Percentiles rank a stretch among this genome's conserved stretches.
Conservation (phyloP, 208 protist genomes). For the Balamuthia mandrillaris region DNA sequence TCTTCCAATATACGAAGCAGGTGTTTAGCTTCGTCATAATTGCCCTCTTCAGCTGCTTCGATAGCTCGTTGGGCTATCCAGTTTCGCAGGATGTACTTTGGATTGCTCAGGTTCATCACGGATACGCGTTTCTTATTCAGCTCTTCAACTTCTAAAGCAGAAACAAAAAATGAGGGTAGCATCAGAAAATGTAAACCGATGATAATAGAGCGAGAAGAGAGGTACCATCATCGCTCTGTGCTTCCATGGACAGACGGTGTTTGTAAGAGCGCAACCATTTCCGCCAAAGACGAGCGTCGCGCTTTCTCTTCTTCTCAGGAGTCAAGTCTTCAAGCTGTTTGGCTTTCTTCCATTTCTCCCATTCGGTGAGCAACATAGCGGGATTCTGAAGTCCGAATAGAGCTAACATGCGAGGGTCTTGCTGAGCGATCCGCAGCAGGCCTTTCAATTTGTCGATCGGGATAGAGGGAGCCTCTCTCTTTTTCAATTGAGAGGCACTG, state of each 20-base stretch:
- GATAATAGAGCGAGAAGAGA: no score
- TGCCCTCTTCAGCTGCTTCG: slow-evolving; percentile 9
- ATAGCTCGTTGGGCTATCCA: slow-evolving; percentile 35
- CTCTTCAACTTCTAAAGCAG: not conserved
- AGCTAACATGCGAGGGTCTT: slow-evolving; percentile 9
- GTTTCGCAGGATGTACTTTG: slow-evolving; percentile 37
- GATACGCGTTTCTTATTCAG: not conserved
- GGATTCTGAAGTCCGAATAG: slow-evolving; percentile 12
- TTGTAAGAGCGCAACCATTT: slow-evolving; percentile 2
- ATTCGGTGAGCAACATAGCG: not conserved
- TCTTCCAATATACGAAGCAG: no score
- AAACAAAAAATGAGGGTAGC: not conserved
- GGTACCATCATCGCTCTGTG: no score
- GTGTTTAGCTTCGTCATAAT: not conserved
- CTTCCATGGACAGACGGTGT: no score
- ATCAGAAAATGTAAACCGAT: no score
- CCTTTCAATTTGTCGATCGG: not conserved
- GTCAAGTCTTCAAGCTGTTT: not conserved
- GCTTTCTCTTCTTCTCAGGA: not conserved
- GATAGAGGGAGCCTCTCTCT: not conserved
- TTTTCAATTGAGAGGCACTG: not conserved
- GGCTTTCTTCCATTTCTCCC: slow-evolving; percentile 21
- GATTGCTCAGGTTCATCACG: slow-evolving; percentile 24
- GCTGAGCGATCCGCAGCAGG: slow-evolving; percentile 11
- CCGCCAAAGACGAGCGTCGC: not conserved